Conservation (phyloP, 2,329 filamentous ascomycete species). For the Alternaria alternata region DNA sequence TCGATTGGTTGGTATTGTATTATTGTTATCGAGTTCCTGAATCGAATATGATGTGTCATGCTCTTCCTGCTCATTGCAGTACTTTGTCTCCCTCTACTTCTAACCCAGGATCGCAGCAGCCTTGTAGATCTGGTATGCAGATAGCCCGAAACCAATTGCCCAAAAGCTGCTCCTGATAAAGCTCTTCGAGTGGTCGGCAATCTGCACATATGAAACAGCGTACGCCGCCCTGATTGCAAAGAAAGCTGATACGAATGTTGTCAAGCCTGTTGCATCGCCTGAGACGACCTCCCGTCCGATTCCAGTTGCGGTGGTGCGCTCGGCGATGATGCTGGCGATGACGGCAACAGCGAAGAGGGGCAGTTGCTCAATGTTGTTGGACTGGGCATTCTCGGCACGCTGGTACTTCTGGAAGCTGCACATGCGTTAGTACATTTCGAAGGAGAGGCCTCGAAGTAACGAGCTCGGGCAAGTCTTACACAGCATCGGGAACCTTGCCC, state of each 20-base stretch:
- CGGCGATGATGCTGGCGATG: conserved; percentile 35
- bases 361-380: conserved; percentile 36
- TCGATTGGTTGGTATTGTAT: not conserved
- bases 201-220: conserved; percentile 29
- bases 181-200: conserved; percentile 29
- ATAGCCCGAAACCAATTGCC: conserved; percentile 21
- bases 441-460: not conserved
- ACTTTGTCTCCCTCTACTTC: not conserved
- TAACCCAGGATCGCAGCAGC: conserved; percentile 31
- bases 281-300: conserved; percentile 15
- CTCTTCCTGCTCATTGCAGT: not conserved
- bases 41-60: not conserved
- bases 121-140: conserved; percentile 34
- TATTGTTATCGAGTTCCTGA: not conserved
- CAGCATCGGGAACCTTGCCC: conserved; percentile 36
- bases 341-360: conserved; percentile 36
- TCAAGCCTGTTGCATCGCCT: conserved; percentile 31
- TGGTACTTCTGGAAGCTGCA: conserved; percentile 35
- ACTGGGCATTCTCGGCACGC: conserved; percentile 37
- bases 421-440: not conserved
- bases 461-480: conserved; percentile 12
- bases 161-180: conserved; percentile 31
- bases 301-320: conserved; percentile 27
- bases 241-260: conserved; percentile 28
- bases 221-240: conserved; percentile 31